These are phyloP conservation scores for Picea sitchensis DNA, from an alignment of 75 land plant species.

Conservation along the genomic window DNA sequence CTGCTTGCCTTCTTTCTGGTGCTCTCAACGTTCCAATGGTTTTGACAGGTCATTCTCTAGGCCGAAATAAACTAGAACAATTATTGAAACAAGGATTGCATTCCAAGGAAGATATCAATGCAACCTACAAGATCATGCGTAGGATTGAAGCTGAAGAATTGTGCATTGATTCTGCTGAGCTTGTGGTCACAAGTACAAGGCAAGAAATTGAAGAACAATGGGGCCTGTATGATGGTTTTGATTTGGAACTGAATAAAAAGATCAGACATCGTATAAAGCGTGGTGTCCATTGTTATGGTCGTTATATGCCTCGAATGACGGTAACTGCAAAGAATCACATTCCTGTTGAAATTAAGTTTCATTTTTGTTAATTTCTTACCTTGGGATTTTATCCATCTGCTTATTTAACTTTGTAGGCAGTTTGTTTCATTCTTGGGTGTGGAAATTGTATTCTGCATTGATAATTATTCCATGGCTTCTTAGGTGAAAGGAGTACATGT, in stretches of 20 bases:
- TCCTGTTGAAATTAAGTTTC: background rate
- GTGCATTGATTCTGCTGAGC: constrained; percentile 74
- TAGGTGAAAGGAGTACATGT: background rate
- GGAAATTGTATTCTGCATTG: background rate
- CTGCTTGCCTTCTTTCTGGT: constrained; percentile 77
- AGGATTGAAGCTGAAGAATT: constrained; percentile 87
- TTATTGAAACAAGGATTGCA: constrained; percentile 76
- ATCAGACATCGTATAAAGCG: constrained; percentile 71
- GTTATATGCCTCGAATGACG: constrained; percentile 88
- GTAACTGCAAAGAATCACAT: constrained; percentile 35
- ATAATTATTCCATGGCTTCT: background rate
- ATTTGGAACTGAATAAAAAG: constrained; percentile 64
- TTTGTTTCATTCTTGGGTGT: too few relatives aligned
- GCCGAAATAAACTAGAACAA: constrained; percentile 90
- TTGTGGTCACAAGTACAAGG: constrained; percentile 86
- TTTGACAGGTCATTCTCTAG: constrained; percentile 90
- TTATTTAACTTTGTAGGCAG: background rate
- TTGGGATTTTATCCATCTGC: background rate
- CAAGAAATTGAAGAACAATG: constrained; percentile 96
- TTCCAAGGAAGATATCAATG: constrained; percentile 80
- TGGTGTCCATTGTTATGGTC: constrained; percentile 73
- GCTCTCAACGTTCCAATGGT: constrained; percentile 95
- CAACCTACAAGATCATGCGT: constrained; percentile 75
- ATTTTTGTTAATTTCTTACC: background rate
- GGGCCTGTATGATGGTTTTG: constrained; percentile 92